These are phyloP conservation scores for Kappamyces sp. DNA, from an alignment of 192 early-diverging fungal species.

Conservation along the genomic window DNA sequence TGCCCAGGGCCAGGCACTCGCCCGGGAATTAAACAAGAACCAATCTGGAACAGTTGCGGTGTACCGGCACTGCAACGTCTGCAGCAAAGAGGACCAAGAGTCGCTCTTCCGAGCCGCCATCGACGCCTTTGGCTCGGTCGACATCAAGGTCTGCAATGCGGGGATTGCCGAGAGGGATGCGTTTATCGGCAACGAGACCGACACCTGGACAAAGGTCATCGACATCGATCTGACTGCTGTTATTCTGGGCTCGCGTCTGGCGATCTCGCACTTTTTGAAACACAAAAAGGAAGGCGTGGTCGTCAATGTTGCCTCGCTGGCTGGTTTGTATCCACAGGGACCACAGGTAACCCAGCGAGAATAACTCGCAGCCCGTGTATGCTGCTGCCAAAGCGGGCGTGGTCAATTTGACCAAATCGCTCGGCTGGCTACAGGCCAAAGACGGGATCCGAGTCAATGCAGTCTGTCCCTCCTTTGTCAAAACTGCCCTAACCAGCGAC, in stretches of 20 bases:
- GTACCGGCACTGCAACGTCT: too few species aligned
- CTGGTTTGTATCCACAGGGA: constrained; percentile 49
- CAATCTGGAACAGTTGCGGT: too few species aligned
- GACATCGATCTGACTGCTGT: constrained; percentile 74
- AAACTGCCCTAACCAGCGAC: constrained; percentile 16
- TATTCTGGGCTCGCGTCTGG: constrained; percentile 68
- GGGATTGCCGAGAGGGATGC: constrained; percentile 29
- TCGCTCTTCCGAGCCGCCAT: not conserved
- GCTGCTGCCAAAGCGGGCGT: constrained; percentile 72
- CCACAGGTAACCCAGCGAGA: too few species aligned
- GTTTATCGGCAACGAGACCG: constrained; percentile 26
- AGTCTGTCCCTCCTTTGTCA: constrained; percentile 30
- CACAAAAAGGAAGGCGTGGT: constrained; percentile 55
- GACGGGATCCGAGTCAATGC: constrained; percentile 35
- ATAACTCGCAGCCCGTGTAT: constrained; percentile 61
- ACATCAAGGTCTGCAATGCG: constrained; percentile 44
- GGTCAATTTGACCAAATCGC: constrained; percentile 45
- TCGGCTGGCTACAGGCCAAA: constrained; percentile 19
- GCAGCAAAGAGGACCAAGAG: constrained; percentile 2
- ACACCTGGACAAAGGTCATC: constrained; percentile 49
- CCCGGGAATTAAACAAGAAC: not conserved
- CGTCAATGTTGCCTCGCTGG: constrained; percentile 71
- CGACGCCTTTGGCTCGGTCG: constrained; percentile 26
- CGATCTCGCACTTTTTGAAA: constrained; percentile 50
- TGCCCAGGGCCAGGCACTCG: not conserved